Evolutionary conservation across 371 early-diverging fungal genomes (phyloP).

Genomic region (Zychaea mexicana): DNA sequence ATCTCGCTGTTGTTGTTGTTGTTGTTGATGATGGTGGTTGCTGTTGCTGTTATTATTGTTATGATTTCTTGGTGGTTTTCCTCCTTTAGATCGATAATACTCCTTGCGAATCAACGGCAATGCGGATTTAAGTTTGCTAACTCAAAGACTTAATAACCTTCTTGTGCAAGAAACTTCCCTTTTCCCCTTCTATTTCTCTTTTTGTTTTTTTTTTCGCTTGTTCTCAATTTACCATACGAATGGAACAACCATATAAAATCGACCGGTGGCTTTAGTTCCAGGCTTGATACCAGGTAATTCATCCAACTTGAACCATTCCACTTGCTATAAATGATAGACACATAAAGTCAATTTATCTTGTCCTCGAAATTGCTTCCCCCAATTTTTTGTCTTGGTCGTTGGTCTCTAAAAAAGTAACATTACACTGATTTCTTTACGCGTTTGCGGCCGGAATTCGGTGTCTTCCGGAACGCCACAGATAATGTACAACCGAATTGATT

Average conservation of each 20-base stretch:
- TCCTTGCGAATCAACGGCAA: constrained; percentile 32
- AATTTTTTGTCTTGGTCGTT: neutral
- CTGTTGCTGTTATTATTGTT: constrained; percentile 5
- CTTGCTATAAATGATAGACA: constrained; percentile 30
- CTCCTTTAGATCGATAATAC: constrained; percentile 19
- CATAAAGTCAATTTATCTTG: neutral
- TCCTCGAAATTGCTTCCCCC: neutral
- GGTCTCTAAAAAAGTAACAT: neutral
- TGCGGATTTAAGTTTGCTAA: constrained; percentile 31
- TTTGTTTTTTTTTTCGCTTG: neutral
- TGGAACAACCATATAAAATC: constrained; percentile 71
- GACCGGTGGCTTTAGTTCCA: constrained; percentile 25
- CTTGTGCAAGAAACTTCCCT: too few relatives aligned
- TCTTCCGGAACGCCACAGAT: constrained; percentile 88
- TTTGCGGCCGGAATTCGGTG: constrained; percentile 85
- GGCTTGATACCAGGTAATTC: constrained; percentile 51
- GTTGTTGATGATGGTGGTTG: neutral
- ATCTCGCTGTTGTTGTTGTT: neutral
- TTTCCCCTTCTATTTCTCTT: neutral
- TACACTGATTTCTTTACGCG: constrained; percentile 96
- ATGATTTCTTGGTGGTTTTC: neutral
- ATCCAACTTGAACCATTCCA: constrained; percentile 48
- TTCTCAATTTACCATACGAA: constrained; percentile 58
- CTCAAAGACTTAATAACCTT: neutral
- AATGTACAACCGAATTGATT: constrained; percentile 91